A percentile compares a stretch with the other conserved stretches of the same genome.
Conservation (phyloP, 805 yeast genomes). For the Kuraishia capsulata region DNA sequence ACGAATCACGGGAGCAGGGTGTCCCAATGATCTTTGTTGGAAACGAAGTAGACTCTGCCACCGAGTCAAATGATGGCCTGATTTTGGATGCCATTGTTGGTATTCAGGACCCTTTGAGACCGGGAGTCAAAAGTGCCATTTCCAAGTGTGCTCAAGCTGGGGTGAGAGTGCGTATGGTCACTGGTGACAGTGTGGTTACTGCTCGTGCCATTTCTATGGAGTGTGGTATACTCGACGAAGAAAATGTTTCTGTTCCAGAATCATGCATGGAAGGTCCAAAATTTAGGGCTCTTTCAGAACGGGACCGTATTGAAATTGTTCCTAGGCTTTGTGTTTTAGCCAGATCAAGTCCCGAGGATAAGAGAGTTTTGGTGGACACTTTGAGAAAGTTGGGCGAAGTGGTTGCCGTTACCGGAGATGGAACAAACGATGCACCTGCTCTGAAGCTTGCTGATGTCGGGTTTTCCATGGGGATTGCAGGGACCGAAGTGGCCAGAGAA, state of each 20-base stretch:
- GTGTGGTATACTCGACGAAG: constrained; percentile 67
- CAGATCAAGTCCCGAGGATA: constrained; percentile 94
- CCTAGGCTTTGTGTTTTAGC: constrained; percentile 82
- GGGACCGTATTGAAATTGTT: constrained; percentile 49
- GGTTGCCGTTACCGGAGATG: constrained; percentile 99
- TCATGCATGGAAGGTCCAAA: constrained; percentile 89
- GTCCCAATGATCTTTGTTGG: constrained; percentile 20
- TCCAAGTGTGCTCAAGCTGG: constrained; percentile 83
- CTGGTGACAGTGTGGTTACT: constrained; percentile 90
- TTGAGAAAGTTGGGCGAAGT: constrained; percentile 78
- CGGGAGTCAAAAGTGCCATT: constrained; percentile 87
- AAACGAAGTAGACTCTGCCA: constrained; percentile 7
- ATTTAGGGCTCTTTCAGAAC: constrained; percentile 58
- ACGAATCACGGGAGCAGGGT: constrained; percentile 1
- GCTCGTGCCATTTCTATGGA: constrained; percentile 85
- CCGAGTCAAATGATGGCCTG: constrained; percentile 22
- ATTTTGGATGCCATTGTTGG: constrained; percentile 75
- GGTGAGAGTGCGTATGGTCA: constrained; percentile 93
- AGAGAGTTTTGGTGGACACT: constrained; percentile 75
- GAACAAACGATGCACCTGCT: constrained; percentile 98
- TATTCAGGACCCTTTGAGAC: constrained; percentile 89
- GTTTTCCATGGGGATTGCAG: constrained; percentile 96
- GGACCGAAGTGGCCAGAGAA: constrained; percentile 98
- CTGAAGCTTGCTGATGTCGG: constrained; percentile 96
- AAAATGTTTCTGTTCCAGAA: constrained; percentile 39